Conservation (phyloP, 1,284 basidiomycete species). For the Fistulinella cinereoalba region DNA sequence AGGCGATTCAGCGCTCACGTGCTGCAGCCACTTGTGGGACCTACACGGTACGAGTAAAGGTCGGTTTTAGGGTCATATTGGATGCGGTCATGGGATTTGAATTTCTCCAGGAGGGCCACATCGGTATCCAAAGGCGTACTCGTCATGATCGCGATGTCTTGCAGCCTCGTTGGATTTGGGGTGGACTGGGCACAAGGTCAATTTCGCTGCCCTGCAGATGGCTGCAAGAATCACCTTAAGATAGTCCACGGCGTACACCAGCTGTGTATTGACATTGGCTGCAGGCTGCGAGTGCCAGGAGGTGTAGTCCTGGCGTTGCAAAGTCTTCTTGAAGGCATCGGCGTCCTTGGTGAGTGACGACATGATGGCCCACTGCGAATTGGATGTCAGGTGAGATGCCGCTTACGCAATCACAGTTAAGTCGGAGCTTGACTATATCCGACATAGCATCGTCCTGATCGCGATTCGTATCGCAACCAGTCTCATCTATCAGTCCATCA, state of each 20-base stretch:
- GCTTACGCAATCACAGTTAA: conserved; percentile 29
- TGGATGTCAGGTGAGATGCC: neutral
- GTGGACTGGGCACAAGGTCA: conserved; percentile 46
- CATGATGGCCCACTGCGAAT: conserved; percentile 40
- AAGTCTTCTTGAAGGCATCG: conserved; percentile 61
- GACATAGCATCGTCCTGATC: conserved; percentile 17
- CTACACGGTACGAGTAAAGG: conserved; percentile 78
- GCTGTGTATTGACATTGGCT: conserved; percentile 81
- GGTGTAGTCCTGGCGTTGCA: conserved; percentile 61
- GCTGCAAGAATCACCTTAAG: conserved; percentile 53
- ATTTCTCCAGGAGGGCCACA: conserved; percentile 68
- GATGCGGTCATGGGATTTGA: conserved; percentile 78
- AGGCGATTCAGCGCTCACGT: conserved; percentile 7
- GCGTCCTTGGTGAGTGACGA: conserved; percentile 60
- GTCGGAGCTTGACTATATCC: conserved; percentile 28
- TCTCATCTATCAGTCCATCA: conserved; percentile 23
- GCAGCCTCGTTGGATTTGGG: conserved; percentile 77
- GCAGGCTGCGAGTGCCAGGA: conserved; percentile 86
- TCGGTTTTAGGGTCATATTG: conserved; percentile 79
- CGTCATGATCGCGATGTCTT: conserved; percentile 81
- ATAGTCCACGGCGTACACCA: conserved; percentile 80
- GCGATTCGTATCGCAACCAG: conserved; percentile 29
- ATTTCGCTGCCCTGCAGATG: conserved; percentile 6
- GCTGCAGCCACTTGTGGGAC: conserved; percentile 12
- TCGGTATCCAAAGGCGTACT: conserved; percentile 75